Base-by-base conservation (phyloP, 352 stramenopile genomes). In the Salisapilia sapeloensis region DNA sequence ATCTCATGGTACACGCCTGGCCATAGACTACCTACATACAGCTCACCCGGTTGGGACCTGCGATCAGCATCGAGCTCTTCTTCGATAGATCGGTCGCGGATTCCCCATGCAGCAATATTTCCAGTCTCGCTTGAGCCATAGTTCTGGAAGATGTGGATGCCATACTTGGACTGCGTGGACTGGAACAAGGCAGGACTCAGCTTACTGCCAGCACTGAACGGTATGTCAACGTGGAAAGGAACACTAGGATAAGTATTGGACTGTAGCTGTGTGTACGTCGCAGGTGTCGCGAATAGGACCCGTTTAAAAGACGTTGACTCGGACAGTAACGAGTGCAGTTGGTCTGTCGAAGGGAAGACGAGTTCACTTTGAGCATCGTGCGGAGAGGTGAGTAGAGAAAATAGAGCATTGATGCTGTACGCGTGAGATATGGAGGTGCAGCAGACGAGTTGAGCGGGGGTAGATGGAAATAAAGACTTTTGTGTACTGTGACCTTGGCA, bases 121-220 rank as follows among this genome's bases (percentile, higher is more conserved):
- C 70, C 76, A 28, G 64, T 84, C 41, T 92, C 76, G 15, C 70
- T 92, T 19, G 76, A 81, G 1, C 76, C 76, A 33, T 92, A 92
- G 48, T 89, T 92, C 33, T 92, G 76, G 53, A 86, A 74, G 31
- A 92, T 21, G 11, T 37, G 29, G 14, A 89, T 42, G n/a, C 70
- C 71, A 29, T 60, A 87, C 11, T 75, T 42, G 21, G 59, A 39
- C 4, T 43, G 38, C 22, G 81, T 71, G 24, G 46, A 56, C 20
- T 50, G 22, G 29, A 82, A 79, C 13, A 92, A 44, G 28, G 58
- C 34, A 4, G 49, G 29, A 4, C 61, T 53, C n/a, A 92, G 46
- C 7, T 55, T 53, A 15, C 56, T 74, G 0, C 76, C 76, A 21
- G 76, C 76, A 28, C 62, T 83, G 38, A 77, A 92, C 4, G 74